Conservation (phyloP, 768 basidiomycete genomes). For the Phaffia tasmanica region DNA sequence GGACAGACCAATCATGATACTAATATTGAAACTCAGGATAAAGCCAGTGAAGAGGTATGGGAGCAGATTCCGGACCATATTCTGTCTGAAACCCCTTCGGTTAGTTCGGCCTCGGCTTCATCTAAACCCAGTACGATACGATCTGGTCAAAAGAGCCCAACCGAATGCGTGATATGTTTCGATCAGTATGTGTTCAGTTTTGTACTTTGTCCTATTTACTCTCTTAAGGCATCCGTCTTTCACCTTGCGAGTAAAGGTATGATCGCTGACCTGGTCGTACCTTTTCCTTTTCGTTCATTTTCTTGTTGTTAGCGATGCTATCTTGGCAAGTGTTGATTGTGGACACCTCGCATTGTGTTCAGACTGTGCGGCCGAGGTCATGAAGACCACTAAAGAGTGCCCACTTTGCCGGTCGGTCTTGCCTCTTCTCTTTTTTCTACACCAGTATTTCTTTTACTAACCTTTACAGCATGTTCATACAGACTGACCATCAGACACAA, state of each 20-base stretch:
- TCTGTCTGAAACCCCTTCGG: neutral
- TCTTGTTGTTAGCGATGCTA: conserved; percentile 1
- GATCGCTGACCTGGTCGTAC: neutral
- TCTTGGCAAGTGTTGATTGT: conserved; percentile 13
- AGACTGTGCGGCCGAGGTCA: conserved; percentile 9
- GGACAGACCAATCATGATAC: neutral
- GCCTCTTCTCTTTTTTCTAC: neutral
- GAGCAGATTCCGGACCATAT: conserved; percentile 16
- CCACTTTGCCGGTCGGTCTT: conserved; percentile 17
- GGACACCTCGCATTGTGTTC: conserved; percentile 20
- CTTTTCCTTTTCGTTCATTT: neutral
- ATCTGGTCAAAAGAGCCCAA: neutral
- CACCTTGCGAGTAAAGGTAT: no score
- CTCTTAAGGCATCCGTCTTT: no score
- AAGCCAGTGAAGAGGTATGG: conserved; percentile 7
- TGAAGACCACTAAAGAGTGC: conserved; percentile 8
- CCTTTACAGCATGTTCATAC: no score
- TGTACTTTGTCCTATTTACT: neutral
- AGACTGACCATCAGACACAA: no score
- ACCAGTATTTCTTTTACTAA: no score
- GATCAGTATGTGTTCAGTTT: conserved; percentile 10
- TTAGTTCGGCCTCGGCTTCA: neutral
- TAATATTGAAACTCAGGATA: neutral
- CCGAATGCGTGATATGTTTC: conserved; percentile 19
- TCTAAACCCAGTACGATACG: neutral